Evolutionary conservation across 768 basidiomycete species (phyloP), one percentile per base, ranked within the genome.

Genomic region (Psilocybe tampanensis): DNA sequence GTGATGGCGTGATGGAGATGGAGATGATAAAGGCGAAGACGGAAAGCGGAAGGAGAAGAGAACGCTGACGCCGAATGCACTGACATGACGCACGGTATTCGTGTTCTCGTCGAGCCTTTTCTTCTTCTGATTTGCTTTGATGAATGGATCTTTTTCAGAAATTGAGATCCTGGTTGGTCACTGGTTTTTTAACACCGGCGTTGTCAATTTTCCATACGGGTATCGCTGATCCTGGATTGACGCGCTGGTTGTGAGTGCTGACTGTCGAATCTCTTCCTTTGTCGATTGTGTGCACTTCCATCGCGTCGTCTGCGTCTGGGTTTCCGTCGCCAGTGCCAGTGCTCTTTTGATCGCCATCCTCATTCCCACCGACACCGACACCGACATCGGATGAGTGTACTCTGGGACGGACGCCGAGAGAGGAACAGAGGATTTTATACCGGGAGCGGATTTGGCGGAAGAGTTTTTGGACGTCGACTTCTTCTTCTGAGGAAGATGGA

Each of bases 381-480:
- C n/a, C n/a, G n/a, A n/a, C n/a, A n/a, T n/a, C 54, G 50, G 44
- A 53, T 8, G 75, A 72, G 24, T n/a, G n/a, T n/a, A n/a, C n/a
- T 45, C 72, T 72, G 0, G 80, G 79, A 24, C 75, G 73, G 29
- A 94, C 82, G 29, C 91, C 92, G 19, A 98, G 77, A 0, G 85
- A 83, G 0, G 94, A 86, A 64, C 95, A 99, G 36, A 95, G 83
- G 0, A 86, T 82, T 65, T 88, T 90, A 72, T 98, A 97, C 60
- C 90, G 82, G 1, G 94, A 92, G 41, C 93, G 84, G 57, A 98
- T 95, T 60, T 92, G 86, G 23, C 87, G 83, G 60, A 96, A 85
- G 23, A 95, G 82, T 54, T 84, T 85, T 8, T 86, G 72, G 44
- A 96, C 82, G 70, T 97, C 94, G 15, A 88, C 47, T 21, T 87